phyloP scores from a whole-genome alignment of 345 rosid genomes.

The Eutrema japonicum region DNA sequence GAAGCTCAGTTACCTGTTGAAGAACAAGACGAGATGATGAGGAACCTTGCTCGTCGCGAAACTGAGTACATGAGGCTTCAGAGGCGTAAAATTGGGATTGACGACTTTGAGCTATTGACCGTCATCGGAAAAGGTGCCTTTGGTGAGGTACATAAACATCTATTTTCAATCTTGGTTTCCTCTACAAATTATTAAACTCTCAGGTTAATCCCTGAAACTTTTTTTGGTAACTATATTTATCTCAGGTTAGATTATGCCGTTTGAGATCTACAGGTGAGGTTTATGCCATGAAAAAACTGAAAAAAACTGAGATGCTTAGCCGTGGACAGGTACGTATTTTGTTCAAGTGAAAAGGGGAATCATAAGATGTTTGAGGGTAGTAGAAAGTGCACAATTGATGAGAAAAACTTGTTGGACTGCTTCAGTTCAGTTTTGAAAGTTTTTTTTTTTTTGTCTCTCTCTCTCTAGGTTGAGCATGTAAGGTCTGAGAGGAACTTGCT shows the following conservation, averaged over 20 bases:
- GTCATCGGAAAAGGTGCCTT: slow-evolving; percentile 97
- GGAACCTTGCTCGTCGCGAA: slow-evolving; percentile 82
- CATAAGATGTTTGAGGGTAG: slow-evolving; percentile 6
- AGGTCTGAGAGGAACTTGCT: slow-evolving; percentile 98
- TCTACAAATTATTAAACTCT: background rate
- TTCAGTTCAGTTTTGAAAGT: slow-evolving; percentile 8
- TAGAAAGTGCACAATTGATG: background rate
- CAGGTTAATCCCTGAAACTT: background rate
- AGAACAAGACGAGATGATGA: slow-evolving; percentile 89
- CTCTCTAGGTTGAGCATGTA: slow-evolving; percentile 91
- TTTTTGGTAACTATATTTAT: background rate
- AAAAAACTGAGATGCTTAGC: slow-evolving; percentile 98
- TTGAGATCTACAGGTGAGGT: slow-evolving; percentile 84
- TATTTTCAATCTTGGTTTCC: background rate
- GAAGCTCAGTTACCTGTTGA: slow-evolving; percentile 86
- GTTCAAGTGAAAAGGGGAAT: background rate
- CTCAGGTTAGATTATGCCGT: slow-evolving; percentile 88
- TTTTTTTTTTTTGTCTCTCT: background rate
- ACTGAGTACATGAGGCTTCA: slow-evolving; percentile 95
- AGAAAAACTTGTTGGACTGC: background rate
- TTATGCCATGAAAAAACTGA: slow-evolving; percentile 95
- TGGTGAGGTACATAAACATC: slow-evolving; percentile 65
- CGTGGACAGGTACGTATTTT: slow-evolving; percentile 83
- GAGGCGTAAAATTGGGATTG: slow-evolving; percentile 93
- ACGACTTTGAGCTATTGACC: slow-evolving; percentile 88